These are phyloP conservation scores for Nothophoma quercina DNA, from an alignment of 2,329 filamentous ascomycete genomes.

Conservation along the genomic window DNA sequence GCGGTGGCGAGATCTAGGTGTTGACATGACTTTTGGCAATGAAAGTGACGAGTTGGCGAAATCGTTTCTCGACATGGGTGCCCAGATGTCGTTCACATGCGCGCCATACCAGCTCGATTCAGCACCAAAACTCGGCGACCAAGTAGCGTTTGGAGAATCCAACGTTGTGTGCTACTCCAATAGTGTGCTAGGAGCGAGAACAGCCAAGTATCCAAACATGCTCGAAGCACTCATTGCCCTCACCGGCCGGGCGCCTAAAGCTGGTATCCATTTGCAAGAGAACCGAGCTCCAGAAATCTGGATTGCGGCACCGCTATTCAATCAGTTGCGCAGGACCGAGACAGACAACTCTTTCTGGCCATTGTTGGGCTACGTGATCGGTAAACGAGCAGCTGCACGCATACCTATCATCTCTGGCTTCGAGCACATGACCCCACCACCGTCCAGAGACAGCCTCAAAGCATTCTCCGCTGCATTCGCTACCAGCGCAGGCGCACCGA, in stretches of 20 bases:
- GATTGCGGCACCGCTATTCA: background rate
- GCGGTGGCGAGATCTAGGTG: conserved; percentile 51
- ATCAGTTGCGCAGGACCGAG: background rate
- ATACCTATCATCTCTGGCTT: conserved; percentile 52
- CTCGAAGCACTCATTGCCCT: conserved; percentile 55
- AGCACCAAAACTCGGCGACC: conserved; percentile 47
- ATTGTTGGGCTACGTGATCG: conserved; percentile 51
- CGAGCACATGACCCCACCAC: conserved; percentile 19
- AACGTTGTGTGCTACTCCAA: conserved; percentile 59
- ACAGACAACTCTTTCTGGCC: conserved; percentile 51
- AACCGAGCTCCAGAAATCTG: conserved; percentile 24
- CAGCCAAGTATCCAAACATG: conserved; percentile 57
- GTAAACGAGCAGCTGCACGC: conserved; percentile 33
- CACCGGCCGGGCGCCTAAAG: conserved; percentile 49
- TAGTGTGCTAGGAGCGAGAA: conserved; percentile 55
- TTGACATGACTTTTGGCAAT: conserved; percentile 39
- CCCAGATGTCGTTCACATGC: conserved; percentile 54
- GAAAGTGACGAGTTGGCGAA: conserved; percentile 48
- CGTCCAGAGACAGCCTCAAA: conserved; percentile 47
- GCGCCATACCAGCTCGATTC: conserved; percentile 54
- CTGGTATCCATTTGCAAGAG: conserved; percentile 36
- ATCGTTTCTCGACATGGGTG: conserved; percentile 53
- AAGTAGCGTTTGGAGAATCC: conserved; percentile 56
- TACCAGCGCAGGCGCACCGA: conserved; percentile 52
- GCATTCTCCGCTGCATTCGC: conserved; percentile 57